Evolutionary conservation across 2,329 filamentous ascomycete species (phyloP).

Genomic region (Rasamsonia emersonii): DNA sequence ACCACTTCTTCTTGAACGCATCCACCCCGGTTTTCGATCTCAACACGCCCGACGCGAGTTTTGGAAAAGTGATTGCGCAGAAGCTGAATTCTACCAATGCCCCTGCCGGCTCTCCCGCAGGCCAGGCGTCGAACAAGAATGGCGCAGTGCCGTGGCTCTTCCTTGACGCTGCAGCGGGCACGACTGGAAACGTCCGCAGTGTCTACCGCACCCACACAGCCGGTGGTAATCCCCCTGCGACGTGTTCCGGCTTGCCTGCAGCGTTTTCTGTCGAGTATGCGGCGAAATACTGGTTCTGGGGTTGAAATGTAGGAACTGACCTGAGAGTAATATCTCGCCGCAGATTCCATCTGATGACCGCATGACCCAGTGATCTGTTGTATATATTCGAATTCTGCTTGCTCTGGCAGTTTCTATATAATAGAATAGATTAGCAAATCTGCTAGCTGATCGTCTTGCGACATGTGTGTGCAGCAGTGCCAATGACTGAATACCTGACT

Average conservation of each 20-base stretch:
- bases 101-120: constrained; percentile 1
- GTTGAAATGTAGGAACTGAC: too few species aligned
- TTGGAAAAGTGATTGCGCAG: constrained; percentile 2
- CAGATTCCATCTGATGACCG: too few species aligned
- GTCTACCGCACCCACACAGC: constrained; percentile 4
- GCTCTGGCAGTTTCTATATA: too few species aligned
- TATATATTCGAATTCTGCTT: too few species aligned
- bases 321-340: too few species aligned
- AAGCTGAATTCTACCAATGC: constrained; percentile 2
- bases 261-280: constrained; percentile 3
- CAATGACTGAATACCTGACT: too few species aligned
- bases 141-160: constrained; percentile 5
- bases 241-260: neutral
- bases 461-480: too few species aligned
- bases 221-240: constrained; percentile 1
- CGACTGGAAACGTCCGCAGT: neutral
- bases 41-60: constrained; percentile 1
- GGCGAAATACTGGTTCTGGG: constrained; percentile 3
- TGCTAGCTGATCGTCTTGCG: too few species aligned
- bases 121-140: constrained; percentile 1
- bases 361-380: too few species aligned
- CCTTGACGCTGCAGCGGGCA: neutral
- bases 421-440: too few species aligned
- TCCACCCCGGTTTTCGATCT: constrained; percentile 4
- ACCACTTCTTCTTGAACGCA: constrained; percentile 2